Base-by-base conservation (phyloP, 345 rosid genomes). In the Boechera divaricarpa region DNA sequence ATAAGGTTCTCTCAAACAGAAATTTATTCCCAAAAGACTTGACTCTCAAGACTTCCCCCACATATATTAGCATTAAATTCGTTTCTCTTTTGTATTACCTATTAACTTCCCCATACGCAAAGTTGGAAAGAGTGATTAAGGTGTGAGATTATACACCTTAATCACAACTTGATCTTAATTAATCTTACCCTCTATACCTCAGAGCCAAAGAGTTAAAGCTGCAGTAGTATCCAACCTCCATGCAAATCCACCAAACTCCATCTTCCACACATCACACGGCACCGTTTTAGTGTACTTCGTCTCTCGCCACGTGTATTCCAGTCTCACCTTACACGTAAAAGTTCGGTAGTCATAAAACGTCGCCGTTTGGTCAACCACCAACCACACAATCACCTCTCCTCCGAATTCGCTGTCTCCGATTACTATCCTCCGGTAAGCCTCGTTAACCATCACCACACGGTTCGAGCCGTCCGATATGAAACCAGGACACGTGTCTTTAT, bases 201-300 rank as follows among this genome's bases (percentile, higher is more conserved):
- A 80, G 42, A 80, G 73, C 72, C 86, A 83, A 59, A 87, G 80
- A 62, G 81, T 83, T 60, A 87, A 75, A 36, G 88, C 89, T 56
- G 87, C 85, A 70, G 81, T 53, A 16, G 83, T 75, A 79, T 87
- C 91, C 48, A 87, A 78, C 84, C 86, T 83, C 90, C 92, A 88
- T 59, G 88, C 92, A 85, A 83, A 75, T 49, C 90, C 87, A 51
- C 85, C 90, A 16, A 21, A 65, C 47, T 83, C 86, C 90, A 88
- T 81, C 77, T 76, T 83, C 90, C 89, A 85, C 61, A 74, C 92
- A 57, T 88, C 90, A 51, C 88, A 88, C 45, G 88, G 87, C 71
- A 84, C 86, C 73, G 81, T 77, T 69, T 71, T 51, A 42, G 66
- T 64, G 15, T 80, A 72, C 67, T 38, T 72, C 11, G 63, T 69